These are phyloP conservation scores for Phytophthora cryptogea DNA, from an alignment of 352 stramenopile genomes.

Conservation along the genomic window DNA sequence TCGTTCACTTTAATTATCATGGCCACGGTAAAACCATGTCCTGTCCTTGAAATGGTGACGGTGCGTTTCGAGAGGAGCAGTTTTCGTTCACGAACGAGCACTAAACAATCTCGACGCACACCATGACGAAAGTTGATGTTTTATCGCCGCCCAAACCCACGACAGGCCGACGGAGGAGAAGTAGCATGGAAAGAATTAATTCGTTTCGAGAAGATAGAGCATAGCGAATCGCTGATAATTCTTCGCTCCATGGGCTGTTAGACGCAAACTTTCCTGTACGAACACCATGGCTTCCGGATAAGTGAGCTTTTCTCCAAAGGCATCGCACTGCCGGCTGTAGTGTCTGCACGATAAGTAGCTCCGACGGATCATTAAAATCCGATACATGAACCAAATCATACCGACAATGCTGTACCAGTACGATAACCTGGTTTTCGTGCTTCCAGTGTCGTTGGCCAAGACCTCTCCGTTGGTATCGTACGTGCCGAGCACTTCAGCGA, in stretches of 20 bases:
- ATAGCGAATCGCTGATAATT: conserved; percentile 10
- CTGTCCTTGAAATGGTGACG: too few relatives aligned
- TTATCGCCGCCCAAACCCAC: too few relatives aligned
- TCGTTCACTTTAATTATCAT: too few relatives aligned
- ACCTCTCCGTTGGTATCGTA: conserved; percentile 15
- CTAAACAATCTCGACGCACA: too few relatives aligned
- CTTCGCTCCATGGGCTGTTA: background rate
- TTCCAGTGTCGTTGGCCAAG: conserved; percentile 6
- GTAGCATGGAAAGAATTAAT: too few relatives aligned
- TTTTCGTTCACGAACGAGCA: too few relatives aligned
- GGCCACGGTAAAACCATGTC: too few relatives aligned
- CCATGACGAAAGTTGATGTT: too few relatives aligned
- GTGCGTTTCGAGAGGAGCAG: too few relatives aligned
- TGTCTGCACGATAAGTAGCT: background rate
- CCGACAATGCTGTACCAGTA: conserved; percentile 6
- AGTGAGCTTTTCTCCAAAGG: background rate
- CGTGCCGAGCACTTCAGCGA: background rate
- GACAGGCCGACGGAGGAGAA: too few relatives aligned
- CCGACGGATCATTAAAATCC: background rate
- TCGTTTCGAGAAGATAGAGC: conserved; percentile 14
- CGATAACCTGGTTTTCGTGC: background rate
- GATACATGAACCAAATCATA: background rate
- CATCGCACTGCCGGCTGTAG: background rate
- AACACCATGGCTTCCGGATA: conserved; percentile 6
- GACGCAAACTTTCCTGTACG: conserved; percentile 9